Percentiles rank a stretch among this genome's conserved stretches.
Conservation (phyloP, 345 rosid genomes). For the Balakata baccata region DNA sequence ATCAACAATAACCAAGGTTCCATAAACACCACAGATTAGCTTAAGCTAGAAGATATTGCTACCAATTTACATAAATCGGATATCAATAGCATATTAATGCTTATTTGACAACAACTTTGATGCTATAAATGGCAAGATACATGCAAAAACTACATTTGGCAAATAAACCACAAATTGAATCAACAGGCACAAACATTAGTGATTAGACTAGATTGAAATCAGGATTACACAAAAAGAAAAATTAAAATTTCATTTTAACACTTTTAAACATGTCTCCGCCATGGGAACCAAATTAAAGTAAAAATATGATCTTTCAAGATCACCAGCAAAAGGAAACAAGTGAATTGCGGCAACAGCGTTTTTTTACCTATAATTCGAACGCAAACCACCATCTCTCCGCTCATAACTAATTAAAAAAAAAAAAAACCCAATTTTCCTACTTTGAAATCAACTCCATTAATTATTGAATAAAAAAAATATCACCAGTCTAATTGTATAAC, state of each 20-base stretch:
- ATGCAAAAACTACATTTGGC: not conserved
- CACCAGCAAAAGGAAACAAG: not conserved
- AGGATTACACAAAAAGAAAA: not conserved
- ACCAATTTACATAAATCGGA: not conserved
- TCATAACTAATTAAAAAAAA: not conserved
- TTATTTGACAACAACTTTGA: not conserved
- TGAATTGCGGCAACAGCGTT: not conserved
- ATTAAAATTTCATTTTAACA: not conserved
- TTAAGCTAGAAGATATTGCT: not conserved
- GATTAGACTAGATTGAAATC: not conserved
- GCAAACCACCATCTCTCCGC: not conserved
- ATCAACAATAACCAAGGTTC: slow-evolving; percentile 1
- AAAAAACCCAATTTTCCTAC: not conserved
- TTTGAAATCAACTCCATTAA: not conserved
- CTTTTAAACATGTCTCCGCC: not conserved
- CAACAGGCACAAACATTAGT: not conserved
- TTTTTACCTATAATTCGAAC: not conserved
- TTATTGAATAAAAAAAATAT: not conserved
- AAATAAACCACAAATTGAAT: not conserved
- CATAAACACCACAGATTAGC: slow-evolving; percentile 3
- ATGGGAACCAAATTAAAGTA: too few relatives aligned
- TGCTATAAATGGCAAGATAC: not conserved
- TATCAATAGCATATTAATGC: slow-evolving; percentile 3
- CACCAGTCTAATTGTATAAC: not conserved
- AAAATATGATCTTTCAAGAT: not conserved